Conservation (phyloP, 139 green algal species). For the Tetradesmus obliquus region DNA sequence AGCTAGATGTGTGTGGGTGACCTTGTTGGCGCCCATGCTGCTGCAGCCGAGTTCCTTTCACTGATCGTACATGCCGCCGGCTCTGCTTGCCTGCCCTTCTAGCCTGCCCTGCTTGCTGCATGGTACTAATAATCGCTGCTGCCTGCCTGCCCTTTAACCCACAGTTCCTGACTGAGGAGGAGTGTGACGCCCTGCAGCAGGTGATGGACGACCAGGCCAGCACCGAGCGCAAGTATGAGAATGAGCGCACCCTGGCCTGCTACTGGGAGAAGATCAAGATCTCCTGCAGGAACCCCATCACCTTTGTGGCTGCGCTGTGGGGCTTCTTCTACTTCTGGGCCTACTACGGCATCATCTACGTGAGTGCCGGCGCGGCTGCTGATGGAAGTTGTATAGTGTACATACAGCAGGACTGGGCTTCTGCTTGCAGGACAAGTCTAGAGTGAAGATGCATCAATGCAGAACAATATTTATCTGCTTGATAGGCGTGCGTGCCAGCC, state of each 20-base stretch:
- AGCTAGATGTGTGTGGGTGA: too few relatives aligned
- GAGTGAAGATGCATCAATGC: too few relatives aligned
- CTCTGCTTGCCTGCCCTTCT: too few relatives aligned
- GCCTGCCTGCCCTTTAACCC: neutral
- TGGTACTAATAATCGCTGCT: too few relatives aligned
- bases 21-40: too few relatives aligned
- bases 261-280: constrained; percentile 39
- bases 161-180: constrained; percentile 62
- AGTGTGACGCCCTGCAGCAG: constrained; percentile 48
- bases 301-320: constrained; percentile 13
- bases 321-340: constrained; percentile 46
- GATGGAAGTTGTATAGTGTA: neutral
- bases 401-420: too few relatives aligned
- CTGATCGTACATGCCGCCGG: too few relatives aligned
- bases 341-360: constrained; percentile 36
- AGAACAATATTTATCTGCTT: too few relatives aligned
- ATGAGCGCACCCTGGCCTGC: constrained; percentile 13
- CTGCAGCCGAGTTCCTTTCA: too few relatives aligned
- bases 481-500: too few relatives aligned
- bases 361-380: neutral
- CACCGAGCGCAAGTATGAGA: constrained; percentile 23
- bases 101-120: too few relatives aligned
- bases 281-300: constrained; percentile 33
- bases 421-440: too few relatives aligned
- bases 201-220: constrained; percentile 39